Conservation (phyloP, 1,284 basidiomycete species). For the Trametes versicolor region DNA sequence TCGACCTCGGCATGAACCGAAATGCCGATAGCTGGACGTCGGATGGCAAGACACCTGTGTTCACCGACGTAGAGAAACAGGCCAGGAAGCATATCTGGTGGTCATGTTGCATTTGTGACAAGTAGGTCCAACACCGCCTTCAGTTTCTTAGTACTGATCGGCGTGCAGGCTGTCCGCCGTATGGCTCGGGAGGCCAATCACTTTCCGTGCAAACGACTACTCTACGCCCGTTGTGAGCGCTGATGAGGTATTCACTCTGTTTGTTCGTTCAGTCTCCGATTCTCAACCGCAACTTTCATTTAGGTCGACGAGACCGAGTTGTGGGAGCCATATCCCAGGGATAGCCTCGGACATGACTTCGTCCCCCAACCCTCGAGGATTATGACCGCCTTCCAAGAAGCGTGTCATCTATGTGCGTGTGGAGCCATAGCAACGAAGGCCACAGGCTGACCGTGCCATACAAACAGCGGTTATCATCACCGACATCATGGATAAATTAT, state of each 20-base stretch:
- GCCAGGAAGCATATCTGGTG: conserved; percentile 87
- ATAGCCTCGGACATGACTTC: conserved; percentile 52
- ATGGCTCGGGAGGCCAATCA: conserved; percentile 43
- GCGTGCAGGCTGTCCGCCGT: conserved; percentile 41
- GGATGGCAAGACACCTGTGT: conserved; percentile 67
- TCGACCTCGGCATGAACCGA: conserved; percentile 86
- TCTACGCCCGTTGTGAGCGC: conserved; percentile 30
- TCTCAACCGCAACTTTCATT: background rate
- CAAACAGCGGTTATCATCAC: conserved; percentile 66
- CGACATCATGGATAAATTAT: conserved; percentile 75
- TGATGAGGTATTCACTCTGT: conserved; percentile 17
- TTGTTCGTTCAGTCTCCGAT: background rate
- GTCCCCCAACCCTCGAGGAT: conserved; percentile 57
- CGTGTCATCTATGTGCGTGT: conserved; percentile 66
- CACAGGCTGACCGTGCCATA: background rate
- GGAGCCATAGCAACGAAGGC: conserved; percentile 11
- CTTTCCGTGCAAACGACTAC: conserved; percentile 40
- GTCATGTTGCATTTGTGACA: conserved; percentile 79
- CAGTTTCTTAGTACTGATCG: conserved; percentile 2
- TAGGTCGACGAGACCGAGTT: conserved; percentile 70
- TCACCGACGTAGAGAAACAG: conserved; percentile 79
- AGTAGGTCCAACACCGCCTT: conserved; percentile 53
- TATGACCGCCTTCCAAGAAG: conserved; percentile 68
- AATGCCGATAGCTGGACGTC: conserved; percentile 83
- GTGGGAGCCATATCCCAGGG: conserved; percentile 61